Evolutionary conservation across 345 rosid species (phyloP).

Genomic region (Arabidopsis suecica): DNA sequence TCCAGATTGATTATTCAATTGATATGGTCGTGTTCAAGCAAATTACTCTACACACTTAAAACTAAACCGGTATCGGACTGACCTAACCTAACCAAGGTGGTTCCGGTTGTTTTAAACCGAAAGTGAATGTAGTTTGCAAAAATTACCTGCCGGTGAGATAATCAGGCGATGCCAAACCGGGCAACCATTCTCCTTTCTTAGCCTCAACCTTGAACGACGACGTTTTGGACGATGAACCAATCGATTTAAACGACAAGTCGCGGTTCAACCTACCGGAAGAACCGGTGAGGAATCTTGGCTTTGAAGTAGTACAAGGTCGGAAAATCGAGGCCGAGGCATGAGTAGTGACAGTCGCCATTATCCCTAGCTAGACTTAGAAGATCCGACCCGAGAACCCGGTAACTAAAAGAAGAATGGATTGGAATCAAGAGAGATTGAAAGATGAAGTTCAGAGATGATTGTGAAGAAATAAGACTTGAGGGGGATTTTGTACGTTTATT

Average conservation of each 20-base stretch:
- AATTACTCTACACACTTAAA: neutral
- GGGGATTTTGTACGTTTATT: constrained; percentile 36
- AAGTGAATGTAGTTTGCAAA: constrained; percentile 1
- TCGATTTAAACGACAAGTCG: constrained; percentile 53
- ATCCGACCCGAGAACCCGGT: constrained; percentile 36
- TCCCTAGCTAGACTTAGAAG: constrained; percentile 1
- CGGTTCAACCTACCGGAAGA: constrained; percentile 59
- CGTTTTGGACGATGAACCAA: constrained; percentile 41
- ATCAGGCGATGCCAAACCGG: constrained; percentile 78
- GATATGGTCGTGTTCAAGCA: neutral
- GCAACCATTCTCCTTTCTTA: constrained; percentile 98
- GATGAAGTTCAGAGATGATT: constrained; percentile 29
- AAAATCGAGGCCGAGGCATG: constrained; percentile 89
- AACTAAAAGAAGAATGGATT: constrained; percentile 4
- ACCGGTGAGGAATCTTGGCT: constrained; percentile 72
- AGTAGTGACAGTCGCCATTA: constrained; percentile 82
- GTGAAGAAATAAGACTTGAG: constrained; percentile 28
- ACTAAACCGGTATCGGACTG: neutral
- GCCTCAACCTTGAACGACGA: constrained; percentile 69
- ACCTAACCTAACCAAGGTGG: neutral
- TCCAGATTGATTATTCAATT: neutral
- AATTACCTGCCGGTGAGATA: constrained; percentile 86
- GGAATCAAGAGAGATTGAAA: constrained; percentile 46
- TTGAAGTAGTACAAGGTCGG: constrained; percentile 59
- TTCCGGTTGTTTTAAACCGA: neutral